Conservation (phyloP, 495 filamentous ascomycete genomes). For the Daldinia bambusicola region DNA sequence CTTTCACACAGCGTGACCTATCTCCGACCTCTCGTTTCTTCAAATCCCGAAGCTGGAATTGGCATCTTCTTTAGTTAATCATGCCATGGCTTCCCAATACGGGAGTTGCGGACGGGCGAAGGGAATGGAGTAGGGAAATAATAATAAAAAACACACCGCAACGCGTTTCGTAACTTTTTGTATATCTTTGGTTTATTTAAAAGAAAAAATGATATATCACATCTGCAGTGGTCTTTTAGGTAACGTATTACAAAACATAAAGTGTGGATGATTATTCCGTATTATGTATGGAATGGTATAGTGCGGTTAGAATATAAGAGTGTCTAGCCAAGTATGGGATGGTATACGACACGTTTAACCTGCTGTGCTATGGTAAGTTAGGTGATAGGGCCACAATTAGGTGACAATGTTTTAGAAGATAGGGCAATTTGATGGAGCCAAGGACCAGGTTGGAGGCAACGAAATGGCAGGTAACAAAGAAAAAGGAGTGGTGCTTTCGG, state of each 20-base stretch:
- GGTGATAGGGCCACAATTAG: too few species aligned
- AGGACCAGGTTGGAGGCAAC: conserved; percentile 40
- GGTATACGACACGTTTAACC: background rate
- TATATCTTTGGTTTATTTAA: too few species aligned
- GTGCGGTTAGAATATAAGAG: background rate
- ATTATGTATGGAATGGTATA: background rate
- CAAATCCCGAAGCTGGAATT: conserved; percentile 32
- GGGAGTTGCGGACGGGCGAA: conserved; percentile 30
- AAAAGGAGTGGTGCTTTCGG: conserved; percentile 10
- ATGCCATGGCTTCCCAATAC: conserved; percentile 33
- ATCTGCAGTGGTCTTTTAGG: conserved; percentile 26
- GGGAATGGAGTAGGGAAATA: conserved; percentile 13
- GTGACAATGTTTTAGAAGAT: too few species aligned
- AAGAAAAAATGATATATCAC: conserved; percentile 31
- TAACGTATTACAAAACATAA: conserved; percentile 12
- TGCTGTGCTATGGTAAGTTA: too few species aligned
- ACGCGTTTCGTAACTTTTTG: conserved; percentile 13
- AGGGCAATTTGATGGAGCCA: conserved; percentile 26
- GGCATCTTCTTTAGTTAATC: conserved; percentile 30
- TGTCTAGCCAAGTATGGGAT: background rate
- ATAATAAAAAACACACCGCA: conserved; percentile 27
- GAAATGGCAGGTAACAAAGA: conserved; percentile 15
- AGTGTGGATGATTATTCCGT: background rate
- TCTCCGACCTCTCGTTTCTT: background rate
- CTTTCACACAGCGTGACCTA: background rate